Conservation (phyloP, 1,284 basidiomycete genomes). For the Fomitopsis schrenkii region DNA sequence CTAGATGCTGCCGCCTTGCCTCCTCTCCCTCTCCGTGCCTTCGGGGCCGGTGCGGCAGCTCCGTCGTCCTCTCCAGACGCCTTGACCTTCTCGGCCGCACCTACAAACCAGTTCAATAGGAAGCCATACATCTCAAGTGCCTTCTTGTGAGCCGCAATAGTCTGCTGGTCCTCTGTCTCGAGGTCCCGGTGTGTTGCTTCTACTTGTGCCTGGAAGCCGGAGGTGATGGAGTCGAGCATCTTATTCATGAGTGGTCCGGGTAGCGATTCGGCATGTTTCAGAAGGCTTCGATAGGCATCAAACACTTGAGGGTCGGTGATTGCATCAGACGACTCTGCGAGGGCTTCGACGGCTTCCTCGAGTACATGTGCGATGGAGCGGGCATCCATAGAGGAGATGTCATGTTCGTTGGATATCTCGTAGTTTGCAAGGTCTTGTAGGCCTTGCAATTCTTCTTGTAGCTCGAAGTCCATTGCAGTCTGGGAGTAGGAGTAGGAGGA, state of each 20-base stretch:
- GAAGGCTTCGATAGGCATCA: constrained; percentile 74
- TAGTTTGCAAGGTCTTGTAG: constrained; percentile 59
- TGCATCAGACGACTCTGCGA: constrained; percentile 68
- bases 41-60: constrained; percentile 37
- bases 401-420: constrained; percentile 60
- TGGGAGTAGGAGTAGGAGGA: not conserved
- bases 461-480: constrained; percentile 48
- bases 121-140: constrained; percentile 89
- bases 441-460: constrained; percentile 71
- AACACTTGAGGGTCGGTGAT: constrained; percentile 67
- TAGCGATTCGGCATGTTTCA: constrained; percentile 65
- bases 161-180: constrained; percentile 68
- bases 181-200: constrained; percentile 65
- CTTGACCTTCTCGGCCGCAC: constrained; percentile 72
- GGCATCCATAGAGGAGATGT: constrained; percentile 47
- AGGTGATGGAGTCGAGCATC: constrained; percentile 72
- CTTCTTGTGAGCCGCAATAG: constrained; percentile 62
- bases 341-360: constrained; percentile 71
- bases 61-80: constrained; percentile 49
- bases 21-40: constrained; percentile 52
- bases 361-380: constrained; percentile 39
- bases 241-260: constrained; percentile 67
- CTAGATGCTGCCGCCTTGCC: constrained; percentile 47
- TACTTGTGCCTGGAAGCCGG: constrained; percentile 66
- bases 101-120: constrained; percentile 82